Evolutionary conservation across 208 protist species (phyloP), one percentile per base, ranked within the genome.

Genomic region (Leishmania amazonensis): DNA sequence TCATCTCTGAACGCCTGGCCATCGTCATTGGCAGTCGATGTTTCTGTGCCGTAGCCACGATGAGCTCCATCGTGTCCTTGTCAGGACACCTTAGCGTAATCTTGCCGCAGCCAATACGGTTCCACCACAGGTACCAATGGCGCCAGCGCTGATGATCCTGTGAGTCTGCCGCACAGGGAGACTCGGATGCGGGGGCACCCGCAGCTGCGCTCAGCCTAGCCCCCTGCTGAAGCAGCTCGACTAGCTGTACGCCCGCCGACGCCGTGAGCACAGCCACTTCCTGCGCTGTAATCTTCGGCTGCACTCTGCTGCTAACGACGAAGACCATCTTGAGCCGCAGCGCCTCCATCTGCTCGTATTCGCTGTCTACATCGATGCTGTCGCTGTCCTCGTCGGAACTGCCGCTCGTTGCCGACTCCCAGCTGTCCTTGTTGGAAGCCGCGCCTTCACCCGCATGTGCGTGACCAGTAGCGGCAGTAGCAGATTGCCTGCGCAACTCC

Each of bases 251-350:
- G 9, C 87, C 91, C 0, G 93, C 93, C 8, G 81, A 78, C 17
- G 87, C 90, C 17, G 85, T 81, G 53, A 89, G 79, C 38, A 84
- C 78, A 19, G 85, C 87, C 49, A 90, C 81, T 58, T 89, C 87
- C 51, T 86, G 84, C n/a, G 93, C 75, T 24, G 78, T 58, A 38
- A 92, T 71, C 65, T 88, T 90, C n/a, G 84, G 87, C 49, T 83
- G 58, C 24, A 87, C 87, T 13, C 45, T 53, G 67, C 87, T 84
- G 4, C 88, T 85, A n/a, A 96, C 85, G 13, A 96, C 83, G 57
- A 96, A 86, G 28, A 94, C 83, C 90, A 96, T 93, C 79, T 95
- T 95, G n/a, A 96, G 81, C 11, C 76, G 82, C 15, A 94, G 74
- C 0, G 81, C 82, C 81, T 93, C 90, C 64, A 94, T 88, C 1